Percentiles rank a stretch among this genome's conserved stretches.
Evolutionary conservation across 1,284 basidiomycete genomes (phyloP).

Genomic region (Inonotus hispidus): DNA sequence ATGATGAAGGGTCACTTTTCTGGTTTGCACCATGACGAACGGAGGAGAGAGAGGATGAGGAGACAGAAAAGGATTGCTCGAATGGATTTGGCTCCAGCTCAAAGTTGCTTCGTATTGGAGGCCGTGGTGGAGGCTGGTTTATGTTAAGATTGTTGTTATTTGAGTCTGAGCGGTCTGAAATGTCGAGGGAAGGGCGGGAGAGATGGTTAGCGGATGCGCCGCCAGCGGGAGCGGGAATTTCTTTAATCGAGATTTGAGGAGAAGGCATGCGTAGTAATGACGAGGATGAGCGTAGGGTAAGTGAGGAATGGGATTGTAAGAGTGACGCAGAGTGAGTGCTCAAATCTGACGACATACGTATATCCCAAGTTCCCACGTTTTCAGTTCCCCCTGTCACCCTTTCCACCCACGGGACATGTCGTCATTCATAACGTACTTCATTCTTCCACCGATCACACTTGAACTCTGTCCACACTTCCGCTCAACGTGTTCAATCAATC

Average conservation of each 20-base stretch:
- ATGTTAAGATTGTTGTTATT: too few species aligned
- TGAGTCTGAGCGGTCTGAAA: not conserved
- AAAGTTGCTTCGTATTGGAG: conserved; percentile 50
- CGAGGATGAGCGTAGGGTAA: not conserved
- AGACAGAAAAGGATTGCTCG: conserved; percentile 82
- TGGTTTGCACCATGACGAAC: conserved; percentile 32
- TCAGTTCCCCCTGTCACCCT: not conserved
- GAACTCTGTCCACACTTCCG: not conserved
- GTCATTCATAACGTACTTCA: conserved; percentile 4
- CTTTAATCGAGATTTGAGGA: not conserved
- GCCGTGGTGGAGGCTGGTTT: conserved; percentile 22
- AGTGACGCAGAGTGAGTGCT: not conserved
- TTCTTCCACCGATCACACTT: too few species aligned
- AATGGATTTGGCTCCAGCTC: conserved; percentile 94
- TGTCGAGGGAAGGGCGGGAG: not conserved
- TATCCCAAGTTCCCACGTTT: not conserved
- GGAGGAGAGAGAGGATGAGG: conserved; percentile 45
- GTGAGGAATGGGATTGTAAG: not conserved
- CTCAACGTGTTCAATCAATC: too few species aligned
- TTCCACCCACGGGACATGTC: not conserved
- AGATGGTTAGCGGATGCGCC: not conserved
- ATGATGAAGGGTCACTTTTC: conserved; percentile 26
- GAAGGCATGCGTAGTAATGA: not conserved
- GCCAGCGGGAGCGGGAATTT: not conserved
- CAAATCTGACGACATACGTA: not conserved